Conservation (phyloP, 805 yeast species). For the Barnettozyma siamensis region DNA sequence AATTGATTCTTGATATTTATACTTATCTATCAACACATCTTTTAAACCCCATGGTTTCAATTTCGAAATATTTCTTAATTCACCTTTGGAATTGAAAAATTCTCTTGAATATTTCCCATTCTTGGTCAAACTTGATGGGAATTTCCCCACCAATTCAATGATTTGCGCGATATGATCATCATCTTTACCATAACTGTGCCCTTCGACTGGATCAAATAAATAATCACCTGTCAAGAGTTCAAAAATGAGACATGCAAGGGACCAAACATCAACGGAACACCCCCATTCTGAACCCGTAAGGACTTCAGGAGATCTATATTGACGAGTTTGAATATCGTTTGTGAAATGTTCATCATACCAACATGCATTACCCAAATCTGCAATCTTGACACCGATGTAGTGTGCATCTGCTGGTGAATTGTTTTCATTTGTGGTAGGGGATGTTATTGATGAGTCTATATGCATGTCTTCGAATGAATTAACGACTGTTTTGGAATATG, state of each 20-base stretch:
- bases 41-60: slow-evolving; percentile 86
- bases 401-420: slow-evolving; percentile 31
- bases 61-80: slow-evolving; percentile 70
- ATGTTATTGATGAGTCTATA: slow-evolving; percentile 6
- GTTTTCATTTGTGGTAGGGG: background rate
- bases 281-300: slow-evolving; percentile 86
- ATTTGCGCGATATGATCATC: slow-evolving; percentile 97
- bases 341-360: slow-evolving; percentile 64
- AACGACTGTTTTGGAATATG: slow-evolving; percentile 7
- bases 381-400: slow-evolving; percentile 74
- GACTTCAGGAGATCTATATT: slow-evolving; percentile 84
- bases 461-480: slow-evolving; percentile 12
- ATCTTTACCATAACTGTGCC: slow-evolving; percentile 73
- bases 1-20: slow-evolving; percentile 61
- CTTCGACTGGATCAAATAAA: slow-evolving; percentile 79
- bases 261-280: slow-evolving; percentile 92
- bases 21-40: slow-evolving; percentile 80
- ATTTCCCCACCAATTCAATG: slow-evolving; percentile 69
- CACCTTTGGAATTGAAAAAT: slow-evolving; percentile 62
- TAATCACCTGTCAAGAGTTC: slow-evolving; percentile 94
- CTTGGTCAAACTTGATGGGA: slow-evolving; percentile 54
- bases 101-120: slow-evolving; percentile 57
- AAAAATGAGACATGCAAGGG: slow-evolving; percentile 86
- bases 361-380: slow-evolving; percentile 77
- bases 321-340: slow-evolving; percentile 66